Evolutionary conservation across 306 rosid species (phyloP).

Genomic region (Acmispon strigosus): DNA sequence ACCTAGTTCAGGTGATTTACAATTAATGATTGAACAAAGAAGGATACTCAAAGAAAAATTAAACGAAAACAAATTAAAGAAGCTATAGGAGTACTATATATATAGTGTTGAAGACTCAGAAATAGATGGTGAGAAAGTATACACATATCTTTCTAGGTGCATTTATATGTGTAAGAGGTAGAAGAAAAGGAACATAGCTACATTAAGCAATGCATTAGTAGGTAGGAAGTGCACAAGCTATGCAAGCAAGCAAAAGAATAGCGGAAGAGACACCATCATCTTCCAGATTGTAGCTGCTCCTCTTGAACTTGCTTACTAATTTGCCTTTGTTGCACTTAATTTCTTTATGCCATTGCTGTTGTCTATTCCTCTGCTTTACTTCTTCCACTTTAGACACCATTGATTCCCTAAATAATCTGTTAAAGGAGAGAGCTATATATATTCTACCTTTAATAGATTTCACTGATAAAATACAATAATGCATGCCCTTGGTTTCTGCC

Average conservation of each 20-base stretch:
- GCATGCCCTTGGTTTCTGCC: constrained; percentile 9
- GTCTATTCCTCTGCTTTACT: constrained; percentile 36
- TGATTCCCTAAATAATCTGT: background rate
- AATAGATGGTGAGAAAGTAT: too few relatives aligned
- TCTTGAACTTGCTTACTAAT: constrained; percentile 51
- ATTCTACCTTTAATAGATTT: constrained; percentile 15
- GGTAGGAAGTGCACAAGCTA: constrained; percentile 51
- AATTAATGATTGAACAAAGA: too few relatives aligned
- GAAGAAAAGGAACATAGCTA: too few relatives aligned
- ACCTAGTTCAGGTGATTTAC: background rate
- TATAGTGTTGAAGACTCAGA: too few relatives aligned
- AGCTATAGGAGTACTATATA: too few relatives aligned
- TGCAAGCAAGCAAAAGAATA: constrained; percentile 84
- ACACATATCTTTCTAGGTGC: too few relatives aligned
- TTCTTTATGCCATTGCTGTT: constrained; percentile 31
- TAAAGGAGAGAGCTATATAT: background rate
- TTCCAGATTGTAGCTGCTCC: constrained; percentile 57
- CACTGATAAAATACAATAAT: constrained; percentile 16
- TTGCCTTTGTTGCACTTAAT: constrained; percentile 66
- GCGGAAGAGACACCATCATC: constrained; percentile 79
- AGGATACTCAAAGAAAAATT: too few relatives aligned
- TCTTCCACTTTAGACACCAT: constrained; percentile 79
- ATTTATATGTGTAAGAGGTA: too few relatives aligned
- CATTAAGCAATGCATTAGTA: background rate
- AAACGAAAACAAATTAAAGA: too few relatives aligned